Evolutionary conservation across 441 rosid species (phyloP), one percentile per base, ranked within the genome.

Genomic region (Populus hybrid): DNA sequence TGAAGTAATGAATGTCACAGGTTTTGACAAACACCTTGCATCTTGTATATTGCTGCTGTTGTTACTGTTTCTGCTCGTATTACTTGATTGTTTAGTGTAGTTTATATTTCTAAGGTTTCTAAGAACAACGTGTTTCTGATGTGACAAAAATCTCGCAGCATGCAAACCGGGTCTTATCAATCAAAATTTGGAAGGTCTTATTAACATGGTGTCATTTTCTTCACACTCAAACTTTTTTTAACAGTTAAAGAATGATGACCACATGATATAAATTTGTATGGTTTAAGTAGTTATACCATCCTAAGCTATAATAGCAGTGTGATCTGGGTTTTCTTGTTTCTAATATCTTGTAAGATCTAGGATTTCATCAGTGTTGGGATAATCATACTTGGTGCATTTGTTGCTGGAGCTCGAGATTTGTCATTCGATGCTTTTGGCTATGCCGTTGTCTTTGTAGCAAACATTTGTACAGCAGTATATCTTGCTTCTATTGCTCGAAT

Each of bases 401-500:
- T n/a, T 59, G 64, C 64, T 59, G 24, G 64, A 59, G 23, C 64
- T 59, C 24, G 23, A 9, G 24, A 59, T n/a, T 8, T 59, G 64
- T 59, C 64, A 0, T 40, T 23, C n/a, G 31, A 21, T 59, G 12
- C 10, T 76, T 88, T 90, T 86, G 92, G 99, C 61, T 96, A 94
- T 83, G 88, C 78, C 73, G 75, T 92, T 77, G 98, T 96, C 86
- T 88, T 92, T 86, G 18, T 93, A 71, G 89, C 99, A 74, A 96
- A 96, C 86, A 82, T 93, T 71, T 82, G 94, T 65, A 96, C 98
- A 24, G 98, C 98, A 66, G 79, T 92, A 79, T 94, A 96, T 87
- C 90, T 96, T 68, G 92, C 97, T 76, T 90, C 90, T 50, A 96
- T 96, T 74, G 84, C 94, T 64, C 97, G 94, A 36, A 29, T 29